These are phyloP conservation scores for Raphanus hybrid DNA, from an alignment of 441 rosid genomes.

Conservation along the genomic window DNA sequence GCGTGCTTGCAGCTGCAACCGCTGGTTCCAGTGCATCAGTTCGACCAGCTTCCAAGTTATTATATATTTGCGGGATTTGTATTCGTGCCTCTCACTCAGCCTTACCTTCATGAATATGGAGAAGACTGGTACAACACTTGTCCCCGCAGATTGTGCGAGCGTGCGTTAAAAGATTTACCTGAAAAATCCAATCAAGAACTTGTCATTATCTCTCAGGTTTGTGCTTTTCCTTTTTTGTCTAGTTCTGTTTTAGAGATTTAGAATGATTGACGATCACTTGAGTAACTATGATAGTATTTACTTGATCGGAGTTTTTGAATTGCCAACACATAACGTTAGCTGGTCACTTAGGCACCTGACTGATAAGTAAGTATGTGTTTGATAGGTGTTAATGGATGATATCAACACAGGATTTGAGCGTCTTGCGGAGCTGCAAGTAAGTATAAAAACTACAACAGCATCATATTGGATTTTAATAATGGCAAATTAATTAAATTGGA, in stretches of 20 bases:
- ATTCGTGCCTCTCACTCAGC: slow-evolving; percentile 79
- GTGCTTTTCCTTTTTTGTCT: slow-evolving; percentile 24
- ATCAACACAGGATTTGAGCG: slow-evolving; percentile 89
- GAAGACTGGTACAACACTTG: slow-evolving; percentile 91
- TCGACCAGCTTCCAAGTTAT: slow-evolving; percentile 81
- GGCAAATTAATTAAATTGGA: not conserved
- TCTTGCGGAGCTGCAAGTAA: slow-evolving; percentile 84
- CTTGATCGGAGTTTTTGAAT: not conserved
- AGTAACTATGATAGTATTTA: not conserved
- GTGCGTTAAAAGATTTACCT: slow-evolving; percentile 75
- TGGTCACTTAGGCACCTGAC: not conserved
- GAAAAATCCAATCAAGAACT: slow-evolving; percentile 74
- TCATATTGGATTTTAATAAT: not conserved
- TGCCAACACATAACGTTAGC: not conserved
- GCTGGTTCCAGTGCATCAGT: slow-evolving; percentile 84
- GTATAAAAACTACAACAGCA: not conserved
- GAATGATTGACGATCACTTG: not conserved
- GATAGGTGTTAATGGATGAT: slow-evolving; percentile 88
- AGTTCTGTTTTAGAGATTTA: not conserved
- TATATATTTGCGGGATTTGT: slow-evolving; percentile 86
- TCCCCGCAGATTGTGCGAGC: slow-evolving; percentile 77
- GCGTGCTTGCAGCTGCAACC: slow-evolving; percentile 76
- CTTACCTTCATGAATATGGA: slow-evolving; percentile 86
- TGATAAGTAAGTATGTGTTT: slow-evolving; percentile 34
- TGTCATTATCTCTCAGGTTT: slow-evolving; percentile 86